Conservation (phyloP, 495 filamentous ascomycete genomes). For the Niebla homalea region DNA sequence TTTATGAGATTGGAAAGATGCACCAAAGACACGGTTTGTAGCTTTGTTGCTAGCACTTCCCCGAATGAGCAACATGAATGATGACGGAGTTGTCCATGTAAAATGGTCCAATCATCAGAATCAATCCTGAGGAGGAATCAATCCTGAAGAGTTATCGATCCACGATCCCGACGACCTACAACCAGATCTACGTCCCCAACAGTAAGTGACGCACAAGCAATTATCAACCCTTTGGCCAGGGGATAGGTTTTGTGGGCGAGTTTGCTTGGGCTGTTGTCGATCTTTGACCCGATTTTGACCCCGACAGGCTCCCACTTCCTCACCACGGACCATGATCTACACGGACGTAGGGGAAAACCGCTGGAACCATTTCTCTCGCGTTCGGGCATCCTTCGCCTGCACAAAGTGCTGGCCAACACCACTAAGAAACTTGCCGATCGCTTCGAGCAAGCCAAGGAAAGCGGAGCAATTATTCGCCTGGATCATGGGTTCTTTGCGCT, state of each 20-base stretch:
- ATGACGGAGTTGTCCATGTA: too few relatives aligned
- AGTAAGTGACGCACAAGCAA: constrained; percentile 16
- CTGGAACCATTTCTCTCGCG: constrained; percentile 11
- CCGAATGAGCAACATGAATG: too few relatives aligned
- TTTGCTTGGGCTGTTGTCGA: too few relatives aligned
- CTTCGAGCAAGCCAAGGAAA: constrained; percentile 5
- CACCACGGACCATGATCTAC: constrained; percentile 3
- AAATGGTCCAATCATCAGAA: constrained; percentile 12
- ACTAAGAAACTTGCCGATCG: not conserved
- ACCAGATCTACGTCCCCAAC: constrained; percentile 16
- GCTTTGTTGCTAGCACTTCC: too few relatives aligned
- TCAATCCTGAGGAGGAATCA: constrained; percentile 10
- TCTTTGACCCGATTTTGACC: not conserved
- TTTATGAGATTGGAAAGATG: not conserved
- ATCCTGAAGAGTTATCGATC: not conserved
- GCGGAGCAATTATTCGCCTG: constrained; percentile 12
- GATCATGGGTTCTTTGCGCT: constrained; percentile 21
- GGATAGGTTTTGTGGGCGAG: constrained; percentile 6
- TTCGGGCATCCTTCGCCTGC: not conserved
- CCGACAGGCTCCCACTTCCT: constrained; percentile 1
- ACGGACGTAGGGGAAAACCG: constrained; percentile 6
- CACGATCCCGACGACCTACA: constrained; percentile 6
- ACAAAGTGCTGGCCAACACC: not conserved
- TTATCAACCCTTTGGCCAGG: not conserved
- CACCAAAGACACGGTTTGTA: constrained; percentile 26